These are phyloP conservation scores for Mycena sanguinolenta DNA, from an alignment of 768 basidiomycete species.

Conservation along the genomic window DNA sequence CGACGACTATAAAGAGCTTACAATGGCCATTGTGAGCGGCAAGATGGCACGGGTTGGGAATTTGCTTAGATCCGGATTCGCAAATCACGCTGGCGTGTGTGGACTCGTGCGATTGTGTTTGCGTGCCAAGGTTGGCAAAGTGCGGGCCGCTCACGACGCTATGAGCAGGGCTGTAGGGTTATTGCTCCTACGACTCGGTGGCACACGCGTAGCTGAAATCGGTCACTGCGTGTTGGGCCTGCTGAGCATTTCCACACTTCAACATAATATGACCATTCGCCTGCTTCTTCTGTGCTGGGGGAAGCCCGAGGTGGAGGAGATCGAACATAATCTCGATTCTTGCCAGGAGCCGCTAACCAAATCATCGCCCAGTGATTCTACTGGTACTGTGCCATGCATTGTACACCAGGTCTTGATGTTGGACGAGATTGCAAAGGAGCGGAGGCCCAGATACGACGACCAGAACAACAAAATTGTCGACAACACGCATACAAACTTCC, in stretches of 20 bases:
- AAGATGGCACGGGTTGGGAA: neutral
- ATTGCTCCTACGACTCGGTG: neutral
- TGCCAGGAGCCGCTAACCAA: neutral
- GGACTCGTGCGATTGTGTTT: neutral
- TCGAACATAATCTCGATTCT: neutral
- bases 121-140: neutral
- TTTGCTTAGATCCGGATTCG: neutral
- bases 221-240: neutral
- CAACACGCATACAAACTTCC: neutral
- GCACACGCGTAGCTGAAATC: neutral
- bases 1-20: neutral
- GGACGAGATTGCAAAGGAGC: constrained; percentile 17
- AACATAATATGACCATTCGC: neutral
- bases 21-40: neutral
- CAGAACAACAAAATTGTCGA: constrained; percentile 12
- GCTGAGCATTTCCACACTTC: neutral
- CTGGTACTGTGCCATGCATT: neutral
- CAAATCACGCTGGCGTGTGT: neutral
- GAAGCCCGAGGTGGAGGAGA: neutral
- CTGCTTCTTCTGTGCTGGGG: neutral
- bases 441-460: constrained; percentile 8
- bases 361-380: neutral
- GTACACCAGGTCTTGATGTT: constrained; percentile 6
- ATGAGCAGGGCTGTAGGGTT: neutral
- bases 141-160: neutral